Evolutionary conservation across 176 grass and related monocot species (phyloP).

Genomic region (Alopecurus myosuroides): DNA sequence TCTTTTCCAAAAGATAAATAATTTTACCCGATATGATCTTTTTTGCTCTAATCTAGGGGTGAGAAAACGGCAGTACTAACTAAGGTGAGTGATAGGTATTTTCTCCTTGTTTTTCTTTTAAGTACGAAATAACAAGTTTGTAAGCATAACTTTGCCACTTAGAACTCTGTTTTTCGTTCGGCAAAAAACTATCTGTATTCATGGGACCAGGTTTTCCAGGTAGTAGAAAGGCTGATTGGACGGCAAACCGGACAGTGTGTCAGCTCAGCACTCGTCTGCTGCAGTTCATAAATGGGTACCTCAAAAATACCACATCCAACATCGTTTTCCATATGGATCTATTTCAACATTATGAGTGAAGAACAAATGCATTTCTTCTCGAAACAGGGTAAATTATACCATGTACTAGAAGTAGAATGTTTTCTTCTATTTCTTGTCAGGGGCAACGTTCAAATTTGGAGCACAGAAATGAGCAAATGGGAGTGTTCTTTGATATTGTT

Average conservation of each 20-base stretch:
- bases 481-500: not conserved
- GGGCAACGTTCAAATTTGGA: not conserved
- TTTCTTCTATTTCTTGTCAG: not conserved
- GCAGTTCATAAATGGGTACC: not conserved
- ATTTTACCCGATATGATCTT: conserved; percentile 9
- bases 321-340: no score
- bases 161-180: not conserved
- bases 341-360: no score
- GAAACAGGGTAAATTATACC: no score
- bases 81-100: not conserved
- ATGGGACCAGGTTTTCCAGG: no score
- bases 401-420: no score
- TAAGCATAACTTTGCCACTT: no score
- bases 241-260: not conserved
- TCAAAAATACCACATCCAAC: not conserved
- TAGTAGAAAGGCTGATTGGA: not conserved
- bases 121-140: not conserved
- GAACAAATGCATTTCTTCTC: no score
- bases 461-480: not conserved
- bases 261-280: not conserved
- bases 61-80: not conserved
- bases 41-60: not conserved
- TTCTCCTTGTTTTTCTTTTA: not conserved
- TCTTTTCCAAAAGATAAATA: not conserved
- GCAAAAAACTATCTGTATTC: not conserved